Base-by-base conservation (phyloP, 2,329 filamentous ascomycete species). In the Clonostachys solani region DNA sequence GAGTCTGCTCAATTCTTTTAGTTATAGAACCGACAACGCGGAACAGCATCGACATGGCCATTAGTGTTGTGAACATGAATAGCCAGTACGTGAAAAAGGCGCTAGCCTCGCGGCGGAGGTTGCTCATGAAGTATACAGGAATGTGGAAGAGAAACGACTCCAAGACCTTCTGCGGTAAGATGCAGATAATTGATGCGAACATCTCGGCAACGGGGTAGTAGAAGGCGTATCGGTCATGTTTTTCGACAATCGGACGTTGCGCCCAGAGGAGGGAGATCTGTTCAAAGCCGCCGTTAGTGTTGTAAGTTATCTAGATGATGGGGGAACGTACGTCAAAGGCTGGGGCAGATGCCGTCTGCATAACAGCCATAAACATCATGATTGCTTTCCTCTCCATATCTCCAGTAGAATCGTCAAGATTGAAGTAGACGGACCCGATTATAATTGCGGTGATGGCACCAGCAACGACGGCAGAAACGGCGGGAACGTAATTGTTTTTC, bases 11-110 rank as follows among this genome's bases (percentile, higher is more conserved):
- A 12, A 86, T 69, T 0, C 86, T 88, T 44, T 81, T 77, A 2
- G 88, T 89, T 2, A 85, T 64, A 0, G 86, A 81, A 1, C 82
- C 87, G 56, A 92, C 81, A 0, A 83, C 87, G 29, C 87, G 76
- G 71, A 92, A 92, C 37, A 90, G 72, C 64, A 86, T 87, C 35
- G 79, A 85, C 84, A 92, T 91, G 52, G 82, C 33, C 29, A 45
- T 17, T 5, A 34, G 10, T 8, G 40, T 38, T 18, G 34, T 33
- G 57, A 84, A 71, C 1, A 69, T 67, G 40, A 75, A 57, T 1
- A 76, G 52, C 1, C 68, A 54, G 52, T 72, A 76, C 51, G 63
- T 71, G 55, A 75, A 76, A 56, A 76, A 77, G 1, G 67, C 58
- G 1, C 67, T 69, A 1, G 72, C 60, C 38, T 72, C 69, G 36